Percentiles rank a stretch among this genome's conserved stretches.
Evolutionary conservation across 2,329 filamentous ascomycete species (phyloP).

Genomic region (Beauveria sp.): DNA sequence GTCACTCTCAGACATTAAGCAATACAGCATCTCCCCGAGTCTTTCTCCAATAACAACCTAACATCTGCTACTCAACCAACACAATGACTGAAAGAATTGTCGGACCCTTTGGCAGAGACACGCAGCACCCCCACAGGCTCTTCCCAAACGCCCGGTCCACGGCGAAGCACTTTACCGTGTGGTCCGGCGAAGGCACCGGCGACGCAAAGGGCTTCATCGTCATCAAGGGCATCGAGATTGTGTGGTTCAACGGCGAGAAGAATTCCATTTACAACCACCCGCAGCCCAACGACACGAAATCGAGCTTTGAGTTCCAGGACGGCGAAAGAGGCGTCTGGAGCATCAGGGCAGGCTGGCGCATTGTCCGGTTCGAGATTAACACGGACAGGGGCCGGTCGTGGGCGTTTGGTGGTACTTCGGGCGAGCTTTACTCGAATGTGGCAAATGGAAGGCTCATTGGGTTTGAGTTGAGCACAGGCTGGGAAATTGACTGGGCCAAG

Average conservation of each 20-base stretch:
- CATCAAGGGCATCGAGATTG: neutral
- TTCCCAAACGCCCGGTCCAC: neutral
- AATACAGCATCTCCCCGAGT: neutral
- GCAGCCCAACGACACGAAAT: neutral
- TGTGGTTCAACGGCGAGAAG: neutral
- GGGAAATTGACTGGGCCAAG: neutral
- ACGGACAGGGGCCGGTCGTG: neutral
- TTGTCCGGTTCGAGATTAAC: neutral
- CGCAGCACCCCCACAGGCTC: neutral
- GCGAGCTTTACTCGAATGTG: neutral
- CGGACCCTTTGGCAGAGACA: neutral
- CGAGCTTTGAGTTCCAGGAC: neutral
- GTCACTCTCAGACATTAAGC: neutral
- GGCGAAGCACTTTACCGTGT: neutral
- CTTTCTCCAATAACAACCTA: neutral
- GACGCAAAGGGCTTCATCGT: neutral
- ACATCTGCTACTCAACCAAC: neutral
- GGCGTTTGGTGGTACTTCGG: neutral
- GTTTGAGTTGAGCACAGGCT: neutral
- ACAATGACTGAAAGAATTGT: neutral
- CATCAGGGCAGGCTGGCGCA: neutral
- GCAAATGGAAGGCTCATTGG: neutral
- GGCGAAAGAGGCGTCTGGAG: neutral
- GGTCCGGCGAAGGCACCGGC: neutral
- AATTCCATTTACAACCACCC: neutral